phyloP scores from a whole-genome alignment of 441 rosid species.

The Arabidopsis hybrid region DNA sequence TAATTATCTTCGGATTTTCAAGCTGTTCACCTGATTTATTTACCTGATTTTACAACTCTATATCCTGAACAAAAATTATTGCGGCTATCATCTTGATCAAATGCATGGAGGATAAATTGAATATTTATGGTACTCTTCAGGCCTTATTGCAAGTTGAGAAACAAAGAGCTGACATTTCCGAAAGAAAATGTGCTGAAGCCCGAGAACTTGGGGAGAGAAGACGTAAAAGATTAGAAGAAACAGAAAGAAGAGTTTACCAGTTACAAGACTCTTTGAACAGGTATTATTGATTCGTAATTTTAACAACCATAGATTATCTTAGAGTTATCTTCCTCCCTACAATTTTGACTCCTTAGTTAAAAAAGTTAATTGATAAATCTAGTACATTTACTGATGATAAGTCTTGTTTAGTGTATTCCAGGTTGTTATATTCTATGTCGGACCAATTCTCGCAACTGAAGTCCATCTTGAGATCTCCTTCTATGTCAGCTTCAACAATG shows the following conservation, averaged over 20 bases:
- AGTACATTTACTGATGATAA: constrained; percentile 58
- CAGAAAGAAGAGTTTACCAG: constrained; percentile 75
- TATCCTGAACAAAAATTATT: not conserved
- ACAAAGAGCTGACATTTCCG: constrained; percentile 77
- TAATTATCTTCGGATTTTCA: constrained; percentile 6
- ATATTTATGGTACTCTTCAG: constrained; percentile 45
- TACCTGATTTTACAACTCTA: constrained; percentile 6
- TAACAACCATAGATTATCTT: constrained; percentile 13
- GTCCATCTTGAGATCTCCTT: constrained; percentile 62
- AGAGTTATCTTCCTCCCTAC: not conserved
- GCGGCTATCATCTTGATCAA: constrained; percentile 2
- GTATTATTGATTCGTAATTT: constrained; percentile 54
- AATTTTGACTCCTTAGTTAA: not conserved
- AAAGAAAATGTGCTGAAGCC: constrained; percentile 69
- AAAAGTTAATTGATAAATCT: not conserved
- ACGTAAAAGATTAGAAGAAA: constrained; percentile 74
- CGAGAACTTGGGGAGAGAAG: constrained; percentile 73
- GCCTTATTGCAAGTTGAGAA: constrained; percentile 67
- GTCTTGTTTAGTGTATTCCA: constrained; percentile 83
- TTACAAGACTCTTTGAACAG: constrained; percentile 88
- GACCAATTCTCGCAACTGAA: constrained; percentile 91
- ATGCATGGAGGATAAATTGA: constrained; percentile 17
- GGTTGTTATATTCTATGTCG: constrained; percentile 86
- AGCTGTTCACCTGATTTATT: constrained; percentile 4
- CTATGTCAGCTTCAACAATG: constrained; percentile 53